Conservation (phyloP, 768 basidiomycete species). For the Pleurotus tuoliensis region DNA sequence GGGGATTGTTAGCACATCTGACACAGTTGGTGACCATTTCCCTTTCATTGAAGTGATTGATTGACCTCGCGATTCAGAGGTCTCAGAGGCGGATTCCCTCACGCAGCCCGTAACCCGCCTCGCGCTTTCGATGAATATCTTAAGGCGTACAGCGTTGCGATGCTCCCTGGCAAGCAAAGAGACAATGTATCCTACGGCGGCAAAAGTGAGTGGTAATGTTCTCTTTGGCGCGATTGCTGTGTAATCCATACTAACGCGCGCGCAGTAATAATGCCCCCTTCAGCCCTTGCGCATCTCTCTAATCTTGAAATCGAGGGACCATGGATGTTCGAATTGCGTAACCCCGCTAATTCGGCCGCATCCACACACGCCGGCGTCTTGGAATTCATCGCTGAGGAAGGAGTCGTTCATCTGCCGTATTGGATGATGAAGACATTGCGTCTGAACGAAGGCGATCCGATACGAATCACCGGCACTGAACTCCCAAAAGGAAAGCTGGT, state of each 20-base stretch:
- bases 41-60: not conserved
- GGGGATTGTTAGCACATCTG: conserved; percentile 61
- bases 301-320: conserved; percentile 85
- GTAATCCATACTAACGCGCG: conserved; percentile 9
- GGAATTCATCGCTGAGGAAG: conserved; percentile 98
- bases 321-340: conserved; percentile 96
- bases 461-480: conserved; percentile 85
- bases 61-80: conserved; percentile 33
- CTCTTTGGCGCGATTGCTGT: conserved; percentile 2
- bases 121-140: conserved; percentile 88
- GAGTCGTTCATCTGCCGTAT: conserved; percentile 89
- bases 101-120: conserved; percentile 50
- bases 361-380: conserved; percentile 96
- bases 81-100: conserved; percentile 45
- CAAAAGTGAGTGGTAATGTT: conserved; percentile 61
- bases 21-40: conserved; percentile 42
- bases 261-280: conserved; percentile 95
- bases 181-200: conserved; percentile 95
- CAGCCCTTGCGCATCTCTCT: conserved; percentile 85
- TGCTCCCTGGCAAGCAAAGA: conserved; percentile 83
- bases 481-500: conserved; percentile 92
- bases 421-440: conserved; percentile 99
- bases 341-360: conserved; percentile 78
- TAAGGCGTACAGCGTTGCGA: conserved; percentile 93
- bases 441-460: conserved; percentile 90